These are phyloP conservation scores for Escallonia rubra DNA, from an alignment of 129 eudicot species.

Conservation along the genomic window DNA sequence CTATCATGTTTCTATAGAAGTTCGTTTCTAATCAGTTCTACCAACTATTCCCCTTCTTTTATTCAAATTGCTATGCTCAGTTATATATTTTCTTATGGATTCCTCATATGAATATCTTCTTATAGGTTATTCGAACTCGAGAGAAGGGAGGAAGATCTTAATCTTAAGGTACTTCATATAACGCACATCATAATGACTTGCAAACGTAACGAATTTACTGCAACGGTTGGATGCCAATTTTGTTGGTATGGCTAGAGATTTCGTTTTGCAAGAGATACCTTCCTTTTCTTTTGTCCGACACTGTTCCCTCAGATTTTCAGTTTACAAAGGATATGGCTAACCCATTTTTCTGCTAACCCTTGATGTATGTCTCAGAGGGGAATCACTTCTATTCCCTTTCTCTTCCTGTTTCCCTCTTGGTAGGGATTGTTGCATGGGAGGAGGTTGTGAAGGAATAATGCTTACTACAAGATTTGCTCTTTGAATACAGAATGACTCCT, in stretches of 20 bases:
- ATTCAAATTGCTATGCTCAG: too few relatives aligned
- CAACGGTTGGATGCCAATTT: neutral
- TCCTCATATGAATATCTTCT: neutral
- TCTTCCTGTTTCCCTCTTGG: too few relatives aligned
- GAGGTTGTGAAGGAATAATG: neutral
- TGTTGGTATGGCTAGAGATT: too few relatives aligned
- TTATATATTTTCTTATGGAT: conserved; percentile 2
- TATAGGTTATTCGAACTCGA: conserved; percentile 13
- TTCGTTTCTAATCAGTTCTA: too few relatives aligned
- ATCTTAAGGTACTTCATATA: conserved; percentile 19
- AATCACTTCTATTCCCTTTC: too few relatives aligned
- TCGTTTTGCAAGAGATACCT: too few relatives aligned
- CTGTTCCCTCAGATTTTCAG: too few relatives aligned
- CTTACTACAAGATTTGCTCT: neutral
- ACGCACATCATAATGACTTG: neutral
- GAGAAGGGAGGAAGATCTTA: conserved; percentile 19
- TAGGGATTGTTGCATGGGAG: too few relatives aligned
- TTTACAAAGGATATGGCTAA: neutral
- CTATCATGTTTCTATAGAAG: too few relatives aligned
- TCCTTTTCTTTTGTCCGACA: neutral
- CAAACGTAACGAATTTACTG: neutral
- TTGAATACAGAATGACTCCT: neutral
- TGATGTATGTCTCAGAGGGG: neutral
- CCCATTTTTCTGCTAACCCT: neutral
- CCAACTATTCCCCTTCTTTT: too few relatives aligned